Evolutionary conservation across 768 basidiomycete species (phyloP).

Genomic region (Pisolithus albus): DNA sequence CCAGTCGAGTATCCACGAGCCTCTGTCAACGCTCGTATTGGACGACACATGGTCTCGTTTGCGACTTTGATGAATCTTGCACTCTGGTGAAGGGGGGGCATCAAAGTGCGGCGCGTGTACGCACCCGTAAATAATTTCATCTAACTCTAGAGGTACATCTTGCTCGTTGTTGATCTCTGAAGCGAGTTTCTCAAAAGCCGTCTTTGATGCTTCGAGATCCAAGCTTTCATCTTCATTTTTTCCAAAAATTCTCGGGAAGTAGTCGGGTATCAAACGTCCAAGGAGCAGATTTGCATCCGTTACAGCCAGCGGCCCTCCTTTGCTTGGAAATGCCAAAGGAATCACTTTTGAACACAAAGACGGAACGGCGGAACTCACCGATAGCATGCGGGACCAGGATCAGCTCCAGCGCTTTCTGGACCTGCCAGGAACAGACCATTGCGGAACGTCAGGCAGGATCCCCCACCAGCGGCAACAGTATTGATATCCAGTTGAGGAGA

Average conservation of each 20-base stretch:
- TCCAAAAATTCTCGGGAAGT: constrained; percentile 95
- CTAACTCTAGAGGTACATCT: constrained; percentile 54
- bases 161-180: constrained; percentile 63
- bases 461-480: constrained; percentile 93
- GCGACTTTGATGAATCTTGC: constrained; percentile 88
- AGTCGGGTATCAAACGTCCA: constrained; percentile 81
- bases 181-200: constrained; percentile 61
- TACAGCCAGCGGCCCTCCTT: constrained; percentile 86
- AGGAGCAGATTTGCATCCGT: constrained; percentile 91
- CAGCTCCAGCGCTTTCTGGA: constrained; percentile 88
- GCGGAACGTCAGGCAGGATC: constrained; percentile 79
- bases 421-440: constrained; percentile 90
- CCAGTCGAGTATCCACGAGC: constrained; percentile 79
- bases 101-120: constrained; percentile 12
- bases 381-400: constrained; percentile 92
- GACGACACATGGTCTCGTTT: constrained; percentile 94
- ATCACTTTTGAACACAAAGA: background rate
- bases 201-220: constrained; percentile 63
- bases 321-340: constrained; percentile 36
- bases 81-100: background rate
- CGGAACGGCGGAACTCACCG: constrained; percentile 38
- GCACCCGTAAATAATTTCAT: constrained; percentile 87
- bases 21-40: constrained; percentile 87
- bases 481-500: constrained; percentile 93
- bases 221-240: constrained; percentile 80